Evolutionary conservation across 2,329 filamentous ascomycete species (phyloP).

Genomic region (Diaporthe eres): DNA sequence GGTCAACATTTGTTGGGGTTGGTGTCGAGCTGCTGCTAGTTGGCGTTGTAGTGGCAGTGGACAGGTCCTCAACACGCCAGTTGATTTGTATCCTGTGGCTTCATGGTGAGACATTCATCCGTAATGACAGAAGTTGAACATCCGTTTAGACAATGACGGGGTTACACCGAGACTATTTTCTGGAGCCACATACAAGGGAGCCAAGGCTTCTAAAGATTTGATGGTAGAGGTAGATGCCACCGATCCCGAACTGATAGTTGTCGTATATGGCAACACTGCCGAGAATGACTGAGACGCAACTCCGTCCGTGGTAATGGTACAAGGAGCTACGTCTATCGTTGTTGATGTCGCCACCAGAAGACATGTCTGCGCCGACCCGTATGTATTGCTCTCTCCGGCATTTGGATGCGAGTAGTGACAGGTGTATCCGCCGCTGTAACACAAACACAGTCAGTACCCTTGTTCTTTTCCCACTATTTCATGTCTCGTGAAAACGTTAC

Average conservation of each 20-base stretch:
- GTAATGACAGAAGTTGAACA: neutral
- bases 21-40: neutral
- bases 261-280: neutral
- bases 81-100: conserved; percentile 1
- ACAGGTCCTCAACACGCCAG: neutral
- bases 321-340: neutral
- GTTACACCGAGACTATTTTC: neutral
- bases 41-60: neutral
- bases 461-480: neutral
- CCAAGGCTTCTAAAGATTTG: neutral
- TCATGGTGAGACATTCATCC: neutral
- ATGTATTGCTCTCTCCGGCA: neutral
- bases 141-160: neutral
- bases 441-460: neutral
- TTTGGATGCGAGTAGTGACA: neutral
- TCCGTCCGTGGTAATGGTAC: neutral
- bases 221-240: neutral
- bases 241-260: neutral
- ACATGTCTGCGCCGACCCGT: neutral
- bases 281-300: neutral
- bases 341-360: neutral
- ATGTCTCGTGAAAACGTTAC: neutral
- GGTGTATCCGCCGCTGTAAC: neutral
- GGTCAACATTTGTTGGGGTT: neutral
- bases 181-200: neutral